These are phyloP conservation scores for Asclepias syriaca DNA, from an alignment of 257 asterid genomes.

Conservation along the genomic window DNA sequence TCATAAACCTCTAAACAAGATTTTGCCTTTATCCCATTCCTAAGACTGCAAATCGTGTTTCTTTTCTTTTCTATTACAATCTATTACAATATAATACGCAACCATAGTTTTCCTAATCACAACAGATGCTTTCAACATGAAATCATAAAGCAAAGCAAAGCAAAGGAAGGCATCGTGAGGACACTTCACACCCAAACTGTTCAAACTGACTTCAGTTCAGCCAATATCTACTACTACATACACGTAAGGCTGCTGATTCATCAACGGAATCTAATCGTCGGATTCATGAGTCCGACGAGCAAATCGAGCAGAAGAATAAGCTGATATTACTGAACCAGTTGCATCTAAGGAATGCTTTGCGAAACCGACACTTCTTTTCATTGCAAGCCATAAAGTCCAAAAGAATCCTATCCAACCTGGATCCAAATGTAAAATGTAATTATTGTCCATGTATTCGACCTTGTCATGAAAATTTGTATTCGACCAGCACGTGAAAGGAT, in stretches of 20 bases:
- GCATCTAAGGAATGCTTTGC: slow-evolving; percentile 49
- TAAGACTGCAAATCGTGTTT: no score
- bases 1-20: no score
- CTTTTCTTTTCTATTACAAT: no score
- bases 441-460: no score
- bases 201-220: background rate
- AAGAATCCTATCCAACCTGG: slow-evolving; percentile 88
- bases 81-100: no score
- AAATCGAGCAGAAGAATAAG: slow-evolving; percentile 44
- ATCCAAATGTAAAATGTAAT: slow-evolving; percentile 2
- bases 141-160: no score
- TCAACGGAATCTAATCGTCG: slow-evolving; percentile 10
- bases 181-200: background rate
- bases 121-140: background rate
- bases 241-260: slow-evolving; percentile 7
- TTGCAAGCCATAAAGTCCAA: slow-evolving; percentile 48
- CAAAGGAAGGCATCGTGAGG: no score
- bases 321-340: slow-evolving; percentile 61
- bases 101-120: background rate
- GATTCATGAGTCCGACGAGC: slow-evolving; percentile 15
- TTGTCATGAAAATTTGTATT: no score
- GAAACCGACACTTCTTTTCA: slow-evolving; percentile 40
- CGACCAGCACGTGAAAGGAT: no score
- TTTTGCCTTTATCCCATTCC: no score
- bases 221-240: background rate